Evolutionary conservation across 805 yeast genomes (phyloP), one percentile per base, ranked within the genome.

Genomic region (Spencermartinsiella europaea): DNA sequence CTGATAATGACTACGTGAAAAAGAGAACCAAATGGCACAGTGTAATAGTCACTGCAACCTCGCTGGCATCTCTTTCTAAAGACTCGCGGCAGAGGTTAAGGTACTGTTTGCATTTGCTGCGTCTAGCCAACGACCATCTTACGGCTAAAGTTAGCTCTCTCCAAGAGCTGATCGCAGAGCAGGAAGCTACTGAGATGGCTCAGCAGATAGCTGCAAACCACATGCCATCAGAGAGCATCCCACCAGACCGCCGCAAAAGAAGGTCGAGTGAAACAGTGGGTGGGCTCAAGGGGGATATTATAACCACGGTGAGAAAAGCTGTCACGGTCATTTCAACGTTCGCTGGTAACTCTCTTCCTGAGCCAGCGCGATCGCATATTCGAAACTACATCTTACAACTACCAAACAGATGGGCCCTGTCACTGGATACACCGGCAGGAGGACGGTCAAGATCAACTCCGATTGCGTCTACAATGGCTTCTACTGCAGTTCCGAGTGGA

Each of bases 251-350:
- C 2, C n/a, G 17, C 7, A 20, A 16, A 25, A 28, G 12, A 16
- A 5, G 22, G 8, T 5, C 38, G 3, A 10, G 31, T 10, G 36
- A 31, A 8, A 44, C 57, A 57, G 54, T 64, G 17, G 55, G 57
- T 7, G 64, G 62, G 38, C 74, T 90, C 31, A 84, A 86, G 52
- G 77, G 81, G 54, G 99, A 91, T 55, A 87, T 91, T 31, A 82
- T 90, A 5, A 77, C 85, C 0, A 93, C 97, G 0, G 90, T 93
- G 21, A 86, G 87, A 62, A 91, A 88, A 61, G 88, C 89, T 40
- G 89, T 90, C 31, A 79, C 81, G 35, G 79, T 91, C 34, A 85
- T 93, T 8, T 86, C 97, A 2, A 85, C 85, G 52, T 86, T 87
- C 55, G 85, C 89, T 1, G 88, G 90, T 0, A 78, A 73, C 49